Evolutionary conservation across 176 grass and related monocot genomes (phyloP).

Genomic region (Thalia dealbata): DNA sequence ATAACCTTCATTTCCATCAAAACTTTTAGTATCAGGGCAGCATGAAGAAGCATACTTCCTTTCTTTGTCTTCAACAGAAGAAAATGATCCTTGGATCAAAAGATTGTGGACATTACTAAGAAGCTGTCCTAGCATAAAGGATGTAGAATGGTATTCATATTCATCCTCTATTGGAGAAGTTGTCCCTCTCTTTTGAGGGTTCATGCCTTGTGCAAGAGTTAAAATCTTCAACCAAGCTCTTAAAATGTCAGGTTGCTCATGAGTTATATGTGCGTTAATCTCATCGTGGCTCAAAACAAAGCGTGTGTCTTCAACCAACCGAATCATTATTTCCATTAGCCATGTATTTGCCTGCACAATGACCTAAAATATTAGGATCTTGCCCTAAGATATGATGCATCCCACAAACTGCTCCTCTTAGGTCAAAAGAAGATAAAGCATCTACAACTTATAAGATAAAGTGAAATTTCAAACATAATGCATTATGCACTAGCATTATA

Average conservation of each 20-base stretch:
- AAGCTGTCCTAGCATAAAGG: constrained; percentile 68
- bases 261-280: constrained; percentile 63
- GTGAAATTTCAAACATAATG: neutral
- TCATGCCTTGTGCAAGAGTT: constrained; percentile 79
- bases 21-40: constrained; percentile 35
- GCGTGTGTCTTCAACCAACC: constrained; percentile 75
- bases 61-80: constrained; percentile 48
- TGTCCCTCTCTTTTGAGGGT: constrained; percentile 74
- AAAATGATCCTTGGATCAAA: constrained; percentile 75
- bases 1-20: constrained; percentile 48
- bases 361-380: constrained; percentile 11
- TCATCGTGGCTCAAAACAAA: constrained; percentile 78
- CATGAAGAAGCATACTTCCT: constrained; percentile 57
- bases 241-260: constrained; percentile 73
- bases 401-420: neutral
- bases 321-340: constrained; percentile 53
- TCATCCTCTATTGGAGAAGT: constrained; percentile 79
- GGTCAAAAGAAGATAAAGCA: neutral
- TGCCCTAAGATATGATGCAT: neutral
- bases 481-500: neutral
- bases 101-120: constrained; percentile 64
- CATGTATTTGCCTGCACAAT: constrained; percentile 73
- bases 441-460: neutral
- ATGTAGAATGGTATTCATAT: constrained; percentile 62
- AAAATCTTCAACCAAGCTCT: constrained; percentile 78